Evolutionary conservation across 495 filamentous ascomycete species (phyloP).

Genomic region (Penicillium antarcticum): DNA sequence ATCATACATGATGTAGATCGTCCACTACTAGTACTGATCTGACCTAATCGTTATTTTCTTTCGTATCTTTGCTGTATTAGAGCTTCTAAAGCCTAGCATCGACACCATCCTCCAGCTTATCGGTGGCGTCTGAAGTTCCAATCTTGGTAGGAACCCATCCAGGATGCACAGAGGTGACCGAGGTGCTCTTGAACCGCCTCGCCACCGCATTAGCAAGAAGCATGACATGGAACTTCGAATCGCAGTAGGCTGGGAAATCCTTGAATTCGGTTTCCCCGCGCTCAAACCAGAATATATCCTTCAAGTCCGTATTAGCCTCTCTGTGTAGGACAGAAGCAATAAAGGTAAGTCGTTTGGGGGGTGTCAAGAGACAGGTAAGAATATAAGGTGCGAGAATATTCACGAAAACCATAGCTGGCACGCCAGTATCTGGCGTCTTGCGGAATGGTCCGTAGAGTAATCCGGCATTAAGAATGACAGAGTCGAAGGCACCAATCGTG

Average conservation of each 20-base stretch:
- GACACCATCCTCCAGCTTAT: slow-evolving; percentile 20
- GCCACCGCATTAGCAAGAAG: slow-evolving; percentile 17
- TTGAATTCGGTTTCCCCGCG: slow-evolving; percentile 15
- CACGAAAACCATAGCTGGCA: slow-evolving; percentile 16
- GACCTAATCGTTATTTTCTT: too few species aligned
- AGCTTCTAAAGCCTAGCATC: too few species aligned
- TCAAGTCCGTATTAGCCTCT: slow-evolving; percentile 10
- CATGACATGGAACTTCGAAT: slow-evolving; percentile 18
- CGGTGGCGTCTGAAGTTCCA: slow-evolving; percentile 7
- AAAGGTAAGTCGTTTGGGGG: slow-evolving; percentile 15
- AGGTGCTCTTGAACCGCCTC: slow-evolving; percentile 9
- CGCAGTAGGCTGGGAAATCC: slow-evolving; percentile 20
- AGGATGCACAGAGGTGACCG: slow-evolving; percentile 12
- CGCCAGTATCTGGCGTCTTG: slow-evolving; percentile 8
- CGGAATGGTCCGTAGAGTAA: slow-evolving; percentile 13
- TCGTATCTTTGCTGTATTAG: too few species aligned
- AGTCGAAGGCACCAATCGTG: slow-evolving; percentile 17
- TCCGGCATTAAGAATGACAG: slow-evolving; percentile 19
- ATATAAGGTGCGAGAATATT: slow-evolving; percentile 20
- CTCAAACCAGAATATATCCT: slow-evolving; percentile 19
- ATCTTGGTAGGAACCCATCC: slow-evolving; percentile 19
- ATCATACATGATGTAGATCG: too few species aligned
- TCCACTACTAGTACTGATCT: too few species aligned
- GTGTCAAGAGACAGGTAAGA: slow-evolving; percentile 14
- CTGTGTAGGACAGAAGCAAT: slow-evolving; percentile 13